Evolutionary conservation across 1,284 basidiomycete species (phyloP), one percentile per base, ranked within the genome.

Genomic region (Rhizoctonia solani): DNA sequence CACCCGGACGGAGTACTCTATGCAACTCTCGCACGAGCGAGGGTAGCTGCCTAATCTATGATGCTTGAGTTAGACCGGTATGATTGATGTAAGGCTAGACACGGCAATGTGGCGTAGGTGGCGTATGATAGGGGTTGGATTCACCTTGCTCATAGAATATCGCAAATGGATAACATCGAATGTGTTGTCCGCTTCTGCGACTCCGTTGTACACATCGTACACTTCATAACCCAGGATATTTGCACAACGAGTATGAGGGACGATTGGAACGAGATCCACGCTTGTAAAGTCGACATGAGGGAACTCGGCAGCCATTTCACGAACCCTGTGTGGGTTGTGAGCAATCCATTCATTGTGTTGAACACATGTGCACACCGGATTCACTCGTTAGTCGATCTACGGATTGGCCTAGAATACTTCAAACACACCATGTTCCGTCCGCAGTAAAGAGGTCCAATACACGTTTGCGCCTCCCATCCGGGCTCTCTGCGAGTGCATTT

Each of bases 371-470:
- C 8, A 16, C 16, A 8, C 37, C 37, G 9, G 37, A 39, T 39
- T 39, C 9, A 16, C 37, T 39, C 37, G 37, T 39, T 39, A 39
- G 37, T 39, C n/a, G n/a, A 39, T 16, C 9, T 8, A 8, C 37
- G 37, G 8, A 39, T 39, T 16, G 16, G 9, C 37, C 37, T 16
- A 39, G 9, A 39, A 16, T 16, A 39, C 9, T 16, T 8, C 16
- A 39, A 8, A 39, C 44, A 19, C 32, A 63, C 59, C 59, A 63
- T 11, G 21, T 29, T 34, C 59, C 59, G 8, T 63, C 59, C 19
- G 29, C 59, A 27, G 59, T 63, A 27, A 63, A 34, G 8, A 63
- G n/a, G 27, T 63, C 59, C 19, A 53, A 30, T 19, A 63, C 59
- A 5, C 49, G 59, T 42, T 63, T 63, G 14, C 59, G 59, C 21